phyloP scores from a whole-genome alignment of 768 basidiomycete species.

The Tulasnella sp. region DNA sequence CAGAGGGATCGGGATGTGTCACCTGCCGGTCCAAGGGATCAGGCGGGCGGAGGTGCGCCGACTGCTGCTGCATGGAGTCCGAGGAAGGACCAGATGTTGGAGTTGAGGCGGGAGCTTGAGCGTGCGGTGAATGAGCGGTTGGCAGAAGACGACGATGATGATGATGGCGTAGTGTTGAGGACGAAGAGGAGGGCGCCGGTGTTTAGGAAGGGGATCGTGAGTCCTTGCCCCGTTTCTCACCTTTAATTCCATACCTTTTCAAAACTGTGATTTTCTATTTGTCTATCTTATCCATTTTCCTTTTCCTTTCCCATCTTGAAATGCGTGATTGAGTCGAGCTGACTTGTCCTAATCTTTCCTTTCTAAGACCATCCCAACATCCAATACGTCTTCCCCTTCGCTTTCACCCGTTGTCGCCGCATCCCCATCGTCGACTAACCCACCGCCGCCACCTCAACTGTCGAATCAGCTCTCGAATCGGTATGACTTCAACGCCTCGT shows the following conservation, averaged over 20 bases:
- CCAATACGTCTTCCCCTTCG: conserved; percentile 2
- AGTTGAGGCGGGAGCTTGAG: conserved; percentile 6
- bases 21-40: no score
- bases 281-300: neutral
- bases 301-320: neutral
- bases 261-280: neutral
- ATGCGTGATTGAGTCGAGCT: no score
- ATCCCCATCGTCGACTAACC: neutral
- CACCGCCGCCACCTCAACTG: neutral
- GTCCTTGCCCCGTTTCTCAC: neutral
- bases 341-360: no score
- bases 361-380: neutral
- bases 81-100: neutral
- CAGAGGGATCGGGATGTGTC: no score
- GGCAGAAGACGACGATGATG: neutral
- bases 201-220: conserved; percentile 10
- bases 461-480: conserved; percentile 5
- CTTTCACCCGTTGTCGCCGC: neutral
- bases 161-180: neutral
- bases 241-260: neutral
- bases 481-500: conserved; percentile 10
- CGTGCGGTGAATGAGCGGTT: conserved; percentile 3
- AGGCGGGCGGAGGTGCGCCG: neutral
- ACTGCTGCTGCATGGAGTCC: neutral
- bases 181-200: neutral